Evolutionary conservation across 768 basidiomycete species (phyloP).

Genomic region (Trametes meyenii): DNA sequence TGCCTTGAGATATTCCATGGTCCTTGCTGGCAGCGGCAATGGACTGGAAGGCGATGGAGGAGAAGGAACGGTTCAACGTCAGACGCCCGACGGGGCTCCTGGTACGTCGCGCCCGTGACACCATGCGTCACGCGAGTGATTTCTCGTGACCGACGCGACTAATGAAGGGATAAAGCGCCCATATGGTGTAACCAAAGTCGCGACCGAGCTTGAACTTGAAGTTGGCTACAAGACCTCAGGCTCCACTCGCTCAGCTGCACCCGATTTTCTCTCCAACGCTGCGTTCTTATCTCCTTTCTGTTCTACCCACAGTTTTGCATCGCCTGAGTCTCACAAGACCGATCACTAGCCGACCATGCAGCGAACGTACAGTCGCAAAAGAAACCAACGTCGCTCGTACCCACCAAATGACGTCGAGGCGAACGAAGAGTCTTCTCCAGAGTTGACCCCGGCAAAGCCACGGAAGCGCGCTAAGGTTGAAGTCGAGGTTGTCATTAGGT

Average conservation of each 20-base stretch:
- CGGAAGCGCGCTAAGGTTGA: slow-evolving; percentile 38
- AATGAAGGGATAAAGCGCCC: too few species aligned
- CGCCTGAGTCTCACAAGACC: background rate
- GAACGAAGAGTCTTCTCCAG: background rate
- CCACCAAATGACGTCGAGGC: slow-evolving; percentile 5
- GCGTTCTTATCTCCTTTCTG: background rate
- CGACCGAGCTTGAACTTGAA: too few species aligned
- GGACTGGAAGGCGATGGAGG: background rate
- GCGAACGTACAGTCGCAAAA: slow-evolving; percentile 41
- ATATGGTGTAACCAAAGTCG: background rate
- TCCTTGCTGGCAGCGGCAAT: background rate
- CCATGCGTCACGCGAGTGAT: slow-evolving; percentile 5
- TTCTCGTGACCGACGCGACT: slow-evolving; percentile 21
- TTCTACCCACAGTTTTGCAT: background rate
- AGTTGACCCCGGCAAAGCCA: slow-evolving; percentile 13
- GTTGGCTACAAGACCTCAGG: too few species aligned
- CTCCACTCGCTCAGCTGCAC: too few species aligned
- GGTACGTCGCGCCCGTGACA: slow-evolving; percentile 15
- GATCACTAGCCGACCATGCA: slow-evolving; percentile 29
- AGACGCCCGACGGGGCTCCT: slow-evolving; percentile 1
- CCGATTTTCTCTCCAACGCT: too few species aligned
- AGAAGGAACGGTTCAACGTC: slow-evolving; percentile 15
- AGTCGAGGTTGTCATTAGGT: slow-evolving; percentile 33
- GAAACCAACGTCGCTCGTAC: slow-evolving; percentile 27
- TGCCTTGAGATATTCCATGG: slow-evolving; percentile 32